Base-by-base conservation (phyloP, 1,284 basidiomycete species). In the Papiliotrema flavescens region DNA sequence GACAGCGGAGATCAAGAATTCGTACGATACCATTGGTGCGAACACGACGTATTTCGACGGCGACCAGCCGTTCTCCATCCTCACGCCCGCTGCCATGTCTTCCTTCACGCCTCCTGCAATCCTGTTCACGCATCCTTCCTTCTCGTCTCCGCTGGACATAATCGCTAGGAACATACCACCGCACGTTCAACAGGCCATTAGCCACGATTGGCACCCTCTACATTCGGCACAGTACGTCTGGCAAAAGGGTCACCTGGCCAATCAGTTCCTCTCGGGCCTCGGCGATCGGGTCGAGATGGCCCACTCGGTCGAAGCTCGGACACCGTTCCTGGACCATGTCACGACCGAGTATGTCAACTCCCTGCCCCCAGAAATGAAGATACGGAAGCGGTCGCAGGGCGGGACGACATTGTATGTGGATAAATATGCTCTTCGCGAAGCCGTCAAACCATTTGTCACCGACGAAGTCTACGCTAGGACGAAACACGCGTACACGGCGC, bases 261-360 rank as follows among this genome's bases (percentile, higher is more conserved):
- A 78, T 59, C 75, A 75, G 53, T 65, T 78, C 57, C 73, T 77
- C 47, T 73, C 73, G 42, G 76, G 63, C 28, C 52, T 70, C 7
- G 67, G 67, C n/a, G 67, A 78, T 66, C 72, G 77, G 55, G 67
- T 66, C 35, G 77, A 77, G 55, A 78, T 78, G 77, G 76, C 74
- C 2, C 76, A 77, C 67, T 75, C 75, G 8, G 66, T 78, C 41
- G 77, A 78, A 59, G 76, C 75, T n/a, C 64, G 77, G 23, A 74
- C 76, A 19, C 76, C 76, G 3, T 78, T 78, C 69, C 60, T 78
- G 20, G 77, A 78, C 64, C 72, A 75, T 49, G 57, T 63, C 22
- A 66, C 78, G 55, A 69, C 76, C 17, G 75, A 78, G 23, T 75
- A 74, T 43, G 64, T 71, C 44, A 76, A 77, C 65, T 62, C 66